Conservation (phyloP, 2,329 filamentous ascomycete genomes). For the Alternaria dauci region DNA sequence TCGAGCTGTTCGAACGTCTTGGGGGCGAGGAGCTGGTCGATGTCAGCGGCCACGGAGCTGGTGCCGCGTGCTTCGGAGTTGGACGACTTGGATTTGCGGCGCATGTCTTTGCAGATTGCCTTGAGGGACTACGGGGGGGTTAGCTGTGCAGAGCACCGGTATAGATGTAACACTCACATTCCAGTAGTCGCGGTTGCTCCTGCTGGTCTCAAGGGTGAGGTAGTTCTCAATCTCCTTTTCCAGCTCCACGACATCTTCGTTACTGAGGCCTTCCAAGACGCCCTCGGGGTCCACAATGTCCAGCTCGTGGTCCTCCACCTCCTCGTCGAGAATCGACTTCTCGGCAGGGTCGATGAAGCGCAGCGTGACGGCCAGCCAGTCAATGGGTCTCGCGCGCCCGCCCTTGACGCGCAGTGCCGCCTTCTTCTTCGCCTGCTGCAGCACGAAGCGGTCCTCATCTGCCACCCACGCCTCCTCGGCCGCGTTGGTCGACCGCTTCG, state of each 20-base stretch:
- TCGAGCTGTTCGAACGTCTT: constrained; percentile 90
- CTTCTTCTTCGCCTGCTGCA: constrained; percentile 98
- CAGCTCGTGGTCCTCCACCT: constrained; percentile 76
- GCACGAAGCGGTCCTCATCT: constrained; percentile 93
- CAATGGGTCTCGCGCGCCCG: constrained; percentile 88
- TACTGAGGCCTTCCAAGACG: constrained; percentile 77
- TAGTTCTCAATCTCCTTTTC: constrained; percentile 85
- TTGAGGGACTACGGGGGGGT: constrained; percentile 70
- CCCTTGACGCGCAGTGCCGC: constrained; percentile 93
- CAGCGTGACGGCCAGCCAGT: constrained; percentile 90
- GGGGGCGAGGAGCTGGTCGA: constrained; percentile 84
- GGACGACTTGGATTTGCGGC: constrained; percentile 69
- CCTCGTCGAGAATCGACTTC: constrained; percentile 81
- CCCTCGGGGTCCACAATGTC: constrained; percentile 80
- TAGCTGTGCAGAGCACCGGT: constrained; percentile 30
- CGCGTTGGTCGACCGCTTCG: constrained; percentile 56
- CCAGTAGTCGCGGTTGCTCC: constrained; percentile 88
- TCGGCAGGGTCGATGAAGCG: constrained; percentile 82
- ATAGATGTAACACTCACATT: constrained; percentile 57
- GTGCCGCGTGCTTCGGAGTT: constrained; percentile 76
- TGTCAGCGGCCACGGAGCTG: constrained; percentile 82
- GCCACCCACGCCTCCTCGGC: constrained; percentile 76
- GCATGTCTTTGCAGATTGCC: constrained; percentile 80
- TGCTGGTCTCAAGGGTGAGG: constrained; percentile 78
- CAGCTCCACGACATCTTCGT: constrained; percentile 74